Base-by-base conservation (phyloP, 2,329 filamentous ascomycete species). In the Fusarium zealandicum region DNA sequence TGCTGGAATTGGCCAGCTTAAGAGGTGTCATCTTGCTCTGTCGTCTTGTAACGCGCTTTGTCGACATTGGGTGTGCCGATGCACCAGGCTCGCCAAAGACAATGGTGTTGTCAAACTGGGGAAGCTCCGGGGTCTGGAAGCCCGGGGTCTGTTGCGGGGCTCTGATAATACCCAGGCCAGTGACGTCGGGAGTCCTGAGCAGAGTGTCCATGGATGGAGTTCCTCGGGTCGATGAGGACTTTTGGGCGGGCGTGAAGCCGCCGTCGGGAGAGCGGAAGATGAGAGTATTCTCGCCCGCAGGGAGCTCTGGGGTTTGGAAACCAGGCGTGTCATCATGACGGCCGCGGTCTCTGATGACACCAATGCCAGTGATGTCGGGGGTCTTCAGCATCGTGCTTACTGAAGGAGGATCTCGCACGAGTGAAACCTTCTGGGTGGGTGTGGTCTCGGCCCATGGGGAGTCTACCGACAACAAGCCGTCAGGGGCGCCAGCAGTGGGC, bases 81-180 rank as follows among this genome's bases (percentile, higher is more conserved):
- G 35, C 7, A 13, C 31, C 6, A 28, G 51, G 44, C 7, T 38
- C 44, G 16, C 28, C 40, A 17, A 54, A 57, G 14, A 36, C 33
- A 13, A 54, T 14, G 16, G 51, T 57, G n/a, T 57, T 51, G 3
- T 54, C 51, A 13, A 31, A 2, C 5, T 33, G 13, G 4, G 56
- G 48, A 28, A 59, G 48, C 25, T 59, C 48, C 5, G 56, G 56
- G 1, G 56, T 59, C 14, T 49, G 18, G 40, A 53, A 59, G 11
- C 9, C 13, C 18, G 22, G 9, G 8, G 30, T 17, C 4, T 25
- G 17, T 7, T 32, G 11, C 10, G 35, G 6, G 6, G 9, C 14
- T 2, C 12, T n/a, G 4, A 42, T 14, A 8, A 52, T 51, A 3
- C 54, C 54, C 4, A 54, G 28, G 7, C 39, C 56, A 4, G 44